Evolutionary conservation across 768 basidiomycete species (phyloP).

Genomic region (Mycena filopes): DNA sequence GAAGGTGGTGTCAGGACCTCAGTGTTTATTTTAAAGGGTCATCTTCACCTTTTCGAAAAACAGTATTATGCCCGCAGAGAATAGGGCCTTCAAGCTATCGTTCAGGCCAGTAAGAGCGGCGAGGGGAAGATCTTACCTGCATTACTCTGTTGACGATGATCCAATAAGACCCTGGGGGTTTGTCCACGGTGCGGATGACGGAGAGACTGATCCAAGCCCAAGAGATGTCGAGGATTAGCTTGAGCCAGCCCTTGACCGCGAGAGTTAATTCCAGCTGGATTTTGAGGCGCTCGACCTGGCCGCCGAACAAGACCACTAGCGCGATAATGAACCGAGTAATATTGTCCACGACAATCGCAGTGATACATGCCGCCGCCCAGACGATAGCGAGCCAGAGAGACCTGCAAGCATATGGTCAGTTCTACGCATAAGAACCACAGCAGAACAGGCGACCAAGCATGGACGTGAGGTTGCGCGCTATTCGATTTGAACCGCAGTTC

Average conservation of each 20-base stretch:
- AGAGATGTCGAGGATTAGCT: conserved; percentile 69
- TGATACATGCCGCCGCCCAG: conserved; percentile 71
- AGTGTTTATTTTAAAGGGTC: not conserved
- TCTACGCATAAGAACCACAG: conserved; percentile 37
- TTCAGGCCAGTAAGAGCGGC: conserved; percentile 10
- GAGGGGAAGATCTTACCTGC: conserved; percentile 57
- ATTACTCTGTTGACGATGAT: conserved; percentile 72
- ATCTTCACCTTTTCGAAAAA: conserved; percentile 52
- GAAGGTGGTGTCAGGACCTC: not conserved
- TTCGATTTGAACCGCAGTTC: conserved; percentile 66
- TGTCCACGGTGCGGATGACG: conserved; percentile 63
- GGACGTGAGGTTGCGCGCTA: conserved; percentile 63
- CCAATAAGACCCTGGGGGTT: conserved; percentile 78
- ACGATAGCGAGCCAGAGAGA: conserved; percentile 76
- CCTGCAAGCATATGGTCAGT: conserved; percentile 52
- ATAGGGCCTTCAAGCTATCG: conserved; percentile 50
- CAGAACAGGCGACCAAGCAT: conserved; percentile 48
- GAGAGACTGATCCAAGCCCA: conserved; percentile 84
- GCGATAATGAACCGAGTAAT: conserved; percentile 67
- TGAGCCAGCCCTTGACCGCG: conserved; percentile 78
- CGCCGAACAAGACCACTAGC: conserved; percentile 64
- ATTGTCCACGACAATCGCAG: conserved; percentile 72
- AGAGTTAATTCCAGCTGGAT: conserved; percentile 77
- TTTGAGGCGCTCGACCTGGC: conserved; percentile 72
- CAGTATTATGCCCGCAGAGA: conserved; percentile 55